These are phyloP conservation scores for Didymella sp. DNA, from an alignment of 2,329 filamentous ascomycete species.

Conservation along the genomic window DNA sequence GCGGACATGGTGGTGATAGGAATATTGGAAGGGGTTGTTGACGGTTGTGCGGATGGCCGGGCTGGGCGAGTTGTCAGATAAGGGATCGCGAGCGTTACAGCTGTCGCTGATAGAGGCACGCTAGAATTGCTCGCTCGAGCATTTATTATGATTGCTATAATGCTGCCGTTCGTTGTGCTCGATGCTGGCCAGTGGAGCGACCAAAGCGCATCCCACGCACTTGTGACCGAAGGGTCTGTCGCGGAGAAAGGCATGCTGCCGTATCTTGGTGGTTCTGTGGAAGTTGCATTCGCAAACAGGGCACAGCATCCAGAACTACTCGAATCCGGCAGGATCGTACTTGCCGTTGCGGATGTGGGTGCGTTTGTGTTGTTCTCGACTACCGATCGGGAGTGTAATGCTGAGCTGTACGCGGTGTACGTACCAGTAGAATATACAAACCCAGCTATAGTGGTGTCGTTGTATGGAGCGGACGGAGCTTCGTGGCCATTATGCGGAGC, in stretches of 20 bases:
- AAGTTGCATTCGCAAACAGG: conserved; percentile 4
- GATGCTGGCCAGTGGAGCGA: neutral
- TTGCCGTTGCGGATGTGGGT: neutral
- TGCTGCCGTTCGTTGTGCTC: neutral
- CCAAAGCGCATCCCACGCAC: conserved; percentile 1
- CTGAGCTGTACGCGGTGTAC: too few species aligned
- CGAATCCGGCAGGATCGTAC: neutral
- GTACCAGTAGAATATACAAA: neutral
- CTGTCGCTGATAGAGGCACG: neutral
- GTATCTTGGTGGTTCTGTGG: neutral
- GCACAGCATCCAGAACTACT: neutral
- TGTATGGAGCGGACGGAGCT: neutral
- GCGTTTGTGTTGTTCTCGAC: neutral
- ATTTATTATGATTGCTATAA: neutral
- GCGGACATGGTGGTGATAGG: neutral
- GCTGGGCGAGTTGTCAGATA: neutral
- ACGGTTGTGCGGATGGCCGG: neutral
- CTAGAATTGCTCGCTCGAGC: neutral
- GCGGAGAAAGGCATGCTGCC: neutral
- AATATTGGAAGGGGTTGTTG: neutral
- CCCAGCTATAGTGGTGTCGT: neutral
- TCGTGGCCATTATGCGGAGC: neutral
- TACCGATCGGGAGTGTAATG: neutral
- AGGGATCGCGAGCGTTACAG: neutral
- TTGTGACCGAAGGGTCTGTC: neutral